phyloP scores from a whole-genome alignment of 2,329 filamentous ascomycete genomes.

The Ascosphaera apis region DNA sequence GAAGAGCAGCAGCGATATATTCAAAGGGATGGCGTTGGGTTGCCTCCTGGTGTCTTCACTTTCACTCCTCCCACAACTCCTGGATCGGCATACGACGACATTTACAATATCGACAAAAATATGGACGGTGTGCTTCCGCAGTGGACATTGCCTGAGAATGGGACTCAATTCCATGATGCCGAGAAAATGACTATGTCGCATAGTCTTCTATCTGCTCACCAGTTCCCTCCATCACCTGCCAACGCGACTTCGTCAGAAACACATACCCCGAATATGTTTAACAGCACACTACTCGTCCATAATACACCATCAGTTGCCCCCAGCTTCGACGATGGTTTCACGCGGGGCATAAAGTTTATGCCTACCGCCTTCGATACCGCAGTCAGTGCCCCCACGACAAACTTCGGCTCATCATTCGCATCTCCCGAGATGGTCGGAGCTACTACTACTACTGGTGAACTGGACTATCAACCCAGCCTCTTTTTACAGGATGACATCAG shows the following conservation, averaged over 20 bases:
- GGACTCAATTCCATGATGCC: background rate
- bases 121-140: background rate
- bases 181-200: background rate
- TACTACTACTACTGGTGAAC: too few relatives aligned
- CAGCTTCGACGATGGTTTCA: background rate
- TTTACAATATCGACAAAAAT: background rate
- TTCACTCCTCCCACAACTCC: slow-evolving; percentile 26
- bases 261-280: background rate
- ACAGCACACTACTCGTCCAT: too few relatives aligned
- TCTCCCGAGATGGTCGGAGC: too few relatives aligned
- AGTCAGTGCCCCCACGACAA: background rate
- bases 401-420: too few relatives aligned
- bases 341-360: background rate
- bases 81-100: slow-evolving; percentile 6
- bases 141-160: background rate
- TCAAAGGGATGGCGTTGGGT: slow-evolving; percentile 11
- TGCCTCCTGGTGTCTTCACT: slow-evolving; percentile 20
- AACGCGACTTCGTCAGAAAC: background rate
- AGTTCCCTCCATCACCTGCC: background rate
- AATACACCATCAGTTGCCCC: background rate
- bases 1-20: slow-evolving; percentile 10
- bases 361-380: background rate
- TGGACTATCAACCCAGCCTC: background rate
- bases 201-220: background rate
- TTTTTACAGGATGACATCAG: background rate